These are phyloP conservation scores for Isatis lusitanica DNA, from an alignment of 441 rosid species.

Conservation along the genomic window DNA sequence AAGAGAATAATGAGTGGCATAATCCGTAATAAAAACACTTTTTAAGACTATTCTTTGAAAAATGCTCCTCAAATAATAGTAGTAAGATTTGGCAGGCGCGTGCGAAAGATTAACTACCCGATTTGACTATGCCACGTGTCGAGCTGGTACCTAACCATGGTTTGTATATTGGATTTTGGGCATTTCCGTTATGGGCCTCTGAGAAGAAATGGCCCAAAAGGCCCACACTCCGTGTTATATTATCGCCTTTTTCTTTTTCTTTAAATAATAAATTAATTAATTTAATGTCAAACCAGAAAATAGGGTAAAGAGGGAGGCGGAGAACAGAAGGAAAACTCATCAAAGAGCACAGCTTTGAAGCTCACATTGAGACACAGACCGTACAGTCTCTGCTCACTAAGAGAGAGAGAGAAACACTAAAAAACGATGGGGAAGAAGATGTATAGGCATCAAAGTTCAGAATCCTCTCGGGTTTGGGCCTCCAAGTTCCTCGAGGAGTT, in stretches of 20 bases:
- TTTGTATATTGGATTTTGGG: background rate
- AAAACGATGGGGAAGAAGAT: slow-evolving; percentile 41
- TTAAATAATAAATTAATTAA: background rate
- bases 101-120: background rate
- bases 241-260: background rate
- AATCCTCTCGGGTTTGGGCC: slow-evolving; percentile 53
- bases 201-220: background rate
- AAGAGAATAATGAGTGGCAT: too few relatives aligned
- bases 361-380: background rate
- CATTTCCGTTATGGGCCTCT: slow-evolving; percentile 3
- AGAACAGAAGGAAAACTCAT: background rate
- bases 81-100: background rate
- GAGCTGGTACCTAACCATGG: background rate
- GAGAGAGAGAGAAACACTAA: background rate
- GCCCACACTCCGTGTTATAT: background rate
- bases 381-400: background rate
- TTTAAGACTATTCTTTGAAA: too few relatives aligned
- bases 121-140: background rate
- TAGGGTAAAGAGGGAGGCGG: slow-evolving; percentile 15
- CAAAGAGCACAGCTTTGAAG: slow-evolving; percentile 1
- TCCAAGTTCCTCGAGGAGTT: slow-evolving; percentile 47
- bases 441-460: slow-evolving; percentile 35
- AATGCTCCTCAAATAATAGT: too few relatives aligned
- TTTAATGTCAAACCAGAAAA: background rate
- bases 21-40: too few relatives aligned